Evolutionary conservation across 345 rosid genomes (phyloP).

Genomic region (Linum trigynum): DNA sequence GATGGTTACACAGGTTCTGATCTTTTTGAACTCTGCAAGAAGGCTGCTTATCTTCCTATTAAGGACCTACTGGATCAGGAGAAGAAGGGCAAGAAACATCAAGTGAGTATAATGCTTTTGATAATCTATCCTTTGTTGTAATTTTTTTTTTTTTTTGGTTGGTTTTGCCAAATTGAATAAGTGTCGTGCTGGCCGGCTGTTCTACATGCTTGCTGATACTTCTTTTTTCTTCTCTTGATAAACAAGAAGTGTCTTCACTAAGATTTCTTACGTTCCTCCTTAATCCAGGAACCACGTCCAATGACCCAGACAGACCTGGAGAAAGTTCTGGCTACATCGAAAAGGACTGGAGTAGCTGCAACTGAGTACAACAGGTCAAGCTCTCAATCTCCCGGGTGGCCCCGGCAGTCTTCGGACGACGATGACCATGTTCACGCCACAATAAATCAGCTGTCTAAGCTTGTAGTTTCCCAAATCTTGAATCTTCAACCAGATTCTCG

Average conservation of each 20-base stretch:
- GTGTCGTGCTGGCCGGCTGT: too few relatives aligned
- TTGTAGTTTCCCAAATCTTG: constrained; percentile 64
- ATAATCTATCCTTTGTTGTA: not conserved
- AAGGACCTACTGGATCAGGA: constrained; percentile 78
- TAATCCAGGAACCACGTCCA: constrained; percentile 63
- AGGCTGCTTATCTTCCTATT: constrained; percentile 84
- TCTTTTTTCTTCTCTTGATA: too few relatives aligned
- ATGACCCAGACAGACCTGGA: constrained; percentile 59
- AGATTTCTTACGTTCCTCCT: not conserved
- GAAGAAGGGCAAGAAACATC: constrained; percentile 54
- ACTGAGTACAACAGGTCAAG: constrained; percentile 51
- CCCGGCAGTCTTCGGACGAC: constrained; percentile 31
- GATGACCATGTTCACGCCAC: constrained; percentile 70
- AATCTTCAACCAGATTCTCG: constrained; percentile 61
- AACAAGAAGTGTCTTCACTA: too few relatives aligned
- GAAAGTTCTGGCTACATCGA: constrained; percentile 56
- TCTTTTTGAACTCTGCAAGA: constrained; percentile 92
- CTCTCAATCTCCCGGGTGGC: constrained; percentile 46
- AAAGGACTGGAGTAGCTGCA: constrained; percentile 70
- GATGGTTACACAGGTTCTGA: constrained; percentile 91
- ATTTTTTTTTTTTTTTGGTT: not conserved
- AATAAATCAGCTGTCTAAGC: constrained; percentile 71
- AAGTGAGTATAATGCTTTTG: constrained; percentile 37
- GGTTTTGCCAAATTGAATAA: not conserved
- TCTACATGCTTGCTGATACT: too few relatives aligned